phyloP scores from a whole-genome alignment of 2,329 filamentous ascomycete species.

The Pyrenophora seminiperda region DNA sequence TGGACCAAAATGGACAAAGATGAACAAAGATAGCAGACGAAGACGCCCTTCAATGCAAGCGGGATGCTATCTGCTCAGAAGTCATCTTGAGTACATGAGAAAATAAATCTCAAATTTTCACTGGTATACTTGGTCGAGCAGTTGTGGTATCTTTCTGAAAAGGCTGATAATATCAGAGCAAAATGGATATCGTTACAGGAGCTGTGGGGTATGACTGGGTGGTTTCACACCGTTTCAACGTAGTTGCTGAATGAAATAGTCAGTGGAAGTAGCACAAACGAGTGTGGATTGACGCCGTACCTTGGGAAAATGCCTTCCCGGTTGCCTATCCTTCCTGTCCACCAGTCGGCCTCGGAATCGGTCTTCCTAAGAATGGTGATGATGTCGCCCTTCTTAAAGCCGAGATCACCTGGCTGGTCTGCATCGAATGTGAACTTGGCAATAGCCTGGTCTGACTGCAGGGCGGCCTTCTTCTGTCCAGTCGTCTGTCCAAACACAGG shows the following conservation, averaged over 20 bases:
- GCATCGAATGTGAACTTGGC: constrained; percentile 94
- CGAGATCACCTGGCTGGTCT: constrained; percentile 88
- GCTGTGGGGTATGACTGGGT: neutral
- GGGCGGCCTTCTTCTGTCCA: constrained; percentile 51
- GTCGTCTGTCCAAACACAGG: constrained; percentile 71
- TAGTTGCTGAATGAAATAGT: constrained; percentile 45
- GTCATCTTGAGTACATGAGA: no score
- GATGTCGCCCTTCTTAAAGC: constrained; percentile 95
- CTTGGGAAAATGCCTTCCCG: constrained; percentile 92
- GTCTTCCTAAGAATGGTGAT: constrained; percentile 96
- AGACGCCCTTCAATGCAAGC: no score
- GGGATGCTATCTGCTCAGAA: no score
- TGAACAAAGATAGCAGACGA: no score
- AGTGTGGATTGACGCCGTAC: constrained; percentile 47
- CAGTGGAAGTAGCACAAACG: neutral
- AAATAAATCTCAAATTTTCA: no score
- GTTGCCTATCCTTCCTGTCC: constrained; percentile 88
- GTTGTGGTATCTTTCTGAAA: constrained; percentile 20
- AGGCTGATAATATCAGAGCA: no score
- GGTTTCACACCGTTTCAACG: constrained; percentile 43
- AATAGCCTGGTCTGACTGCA: constrained; percentile 76
- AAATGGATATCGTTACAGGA: no score
- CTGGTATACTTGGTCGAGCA: constrained; percentile 18
- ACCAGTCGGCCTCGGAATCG: constrained; percentile 94
- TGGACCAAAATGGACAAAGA: no score